These are phyloP conservation scores for Wickerhamomyces bisporus DNA, from an alignment of 805 yeast genomes.

Conservation along the genomic window DNA sequence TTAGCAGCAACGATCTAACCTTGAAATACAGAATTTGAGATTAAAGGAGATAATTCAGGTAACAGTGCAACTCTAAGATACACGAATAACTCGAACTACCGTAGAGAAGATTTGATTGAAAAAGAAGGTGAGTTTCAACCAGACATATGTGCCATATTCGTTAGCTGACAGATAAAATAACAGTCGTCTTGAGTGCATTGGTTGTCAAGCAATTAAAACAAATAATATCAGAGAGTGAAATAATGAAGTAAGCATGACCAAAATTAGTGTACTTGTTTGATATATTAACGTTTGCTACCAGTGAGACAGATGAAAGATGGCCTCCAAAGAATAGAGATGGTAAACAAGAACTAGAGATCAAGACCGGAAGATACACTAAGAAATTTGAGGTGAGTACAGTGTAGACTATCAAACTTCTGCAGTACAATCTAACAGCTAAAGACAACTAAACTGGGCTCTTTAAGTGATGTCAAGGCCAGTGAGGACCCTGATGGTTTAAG, in stretches of 20 bases:
- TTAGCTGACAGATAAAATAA: too few species aligned
- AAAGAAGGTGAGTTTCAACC: constrained; percentile 31
- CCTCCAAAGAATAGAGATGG: constrained; percentile 36
- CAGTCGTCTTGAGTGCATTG: constrained; percentile 28
- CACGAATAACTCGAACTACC: constrained; percentile 42
- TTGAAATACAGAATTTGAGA: constrained; percentile 32
- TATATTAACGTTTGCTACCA: constrained; percentile 1
- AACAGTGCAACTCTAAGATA: constrained; percentile 30
- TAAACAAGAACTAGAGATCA: constrained; percentile 36
- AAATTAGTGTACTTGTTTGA: neutral
- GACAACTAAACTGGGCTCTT: constrained; percentile 35
- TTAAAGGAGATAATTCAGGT: constrained; percentile 26
- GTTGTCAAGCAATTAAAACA: constrained; percentile 31
- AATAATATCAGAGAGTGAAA: constrained; percentile 34
- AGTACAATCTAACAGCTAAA: constrained; percentile 1
- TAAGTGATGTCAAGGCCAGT: constrained; percentile 32
- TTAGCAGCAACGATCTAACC: neutral
- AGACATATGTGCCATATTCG: too few species aligned
- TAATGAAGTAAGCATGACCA: constrained; percentile 23
- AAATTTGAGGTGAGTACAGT: constrained; percentile 27
- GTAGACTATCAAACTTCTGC: neutral
- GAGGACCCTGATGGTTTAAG: constrained; percentile 41
- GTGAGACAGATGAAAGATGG: constrained; percentile 37
- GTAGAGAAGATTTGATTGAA: constrained; percentile 36
- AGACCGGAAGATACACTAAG: constrained; percentile 30